Conservation (phyloP, 2,329 filamentous ascomycete species). For the Canariomyces notabilis region DNA sequence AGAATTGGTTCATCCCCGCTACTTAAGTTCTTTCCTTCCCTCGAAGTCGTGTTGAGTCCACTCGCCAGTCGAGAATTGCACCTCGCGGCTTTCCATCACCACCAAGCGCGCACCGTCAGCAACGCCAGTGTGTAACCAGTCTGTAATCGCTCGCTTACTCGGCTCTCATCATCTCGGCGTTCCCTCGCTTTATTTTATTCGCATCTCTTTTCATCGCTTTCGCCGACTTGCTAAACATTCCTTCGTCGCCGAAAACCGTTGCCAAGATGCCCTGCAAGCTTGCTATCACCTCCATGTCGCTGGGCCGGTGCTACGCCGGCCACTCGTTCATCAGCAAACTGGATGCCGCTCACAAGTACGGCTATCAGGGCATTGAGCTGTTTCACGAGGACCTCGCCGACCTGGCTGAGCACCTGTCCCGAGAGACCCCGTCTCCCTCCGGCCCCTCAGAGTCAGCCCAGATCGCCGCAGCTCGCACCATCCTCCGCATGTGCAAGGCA, state of each 20-base stretch:
- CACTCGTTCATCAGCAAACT: slow-evolving; percentile 65
- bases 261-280: slow-evolving; percentile 51
- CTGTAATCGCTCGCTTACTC: not conserved
- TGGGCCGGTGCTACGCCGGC: slow-evolving; percentile 64
- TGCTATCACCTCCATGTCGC: slow-evolving; percentile 71
- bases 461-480: slow-evolving; percentile 52
- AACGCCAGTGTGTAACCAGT: not conserved
- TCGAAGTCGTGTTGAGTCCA: too few relatives aligned
- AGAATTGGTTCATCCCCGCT: not conserved
- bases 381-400: slow-evolving; percentile 73
- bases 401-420: slow-evolving; percentile 39
- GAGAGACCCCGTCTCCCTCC: not conserved
- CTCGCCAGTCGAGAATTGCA: not conserved
- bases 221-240: not conserved
- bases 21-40: not conserved
- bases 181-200: not conserved
- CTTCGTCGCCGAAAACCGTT: not conserved
- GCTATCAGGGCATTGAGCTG: slow-evolving; percentile 66
- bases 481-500: slow-evolving; percentile 52
- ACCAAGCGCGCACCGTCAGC: not conserved
- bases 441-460: slow-evolving; percentile 23
- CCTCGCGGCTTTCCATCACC: not conserved
- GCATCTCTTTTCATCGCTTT: not conserved
- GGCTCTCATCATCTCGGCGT: not conserved
- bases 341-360: slow-evolving; percentile 58